Conservation (phyloP, 495 filamentous ascomycete species). For the Aspergillus haitiensis region DNA sequence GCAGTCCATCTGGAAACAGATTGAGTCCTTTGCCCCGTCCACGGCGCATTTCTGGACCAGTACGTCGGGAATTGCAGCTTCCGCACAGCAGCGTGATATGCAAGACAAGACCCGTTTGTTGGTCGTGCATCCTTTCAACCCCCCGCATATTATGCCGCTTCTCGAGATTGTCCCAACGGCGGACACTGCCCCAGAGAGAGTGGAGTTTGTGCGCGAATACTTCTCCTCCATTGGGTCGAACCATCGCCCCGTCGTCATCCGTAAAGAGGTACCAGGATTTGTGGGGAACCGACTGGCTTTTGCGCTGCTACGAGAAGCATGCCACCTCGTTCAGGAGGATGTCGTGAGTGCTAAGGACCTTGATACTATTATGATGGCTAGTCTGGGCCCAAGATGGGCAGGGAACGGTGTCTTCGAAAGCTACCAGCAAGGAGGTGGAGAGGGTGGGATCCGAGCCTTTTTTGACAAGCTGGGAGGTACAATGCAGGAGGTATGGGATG, state of each 20-base stretch:
- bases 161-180: conserved; percentile 58
- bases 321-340: conserved; percentile 48
- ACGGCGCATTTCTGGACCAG: conserved; percentile 55
- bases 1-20: conserved; percentile 49
- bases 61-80: conserved; percentile 58
- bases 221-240: conserved; percentile 47
- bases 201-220: conserved; percentile 49
- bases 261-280: conserved; percentile 56
- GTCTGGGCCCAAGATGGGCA: conserved; percentile 58
- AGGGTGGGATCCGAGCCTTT: conserved; percentile 54
- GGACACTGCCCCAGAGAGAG: conserved; percentile 35
- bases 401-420: conserved; percentile 60
- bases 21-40: conserved; percentile 39
- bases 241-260: conserved; percentile 50
- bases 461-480: conserved; percentile 58
- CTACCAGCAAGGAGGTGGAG: conserved; percentile 60
- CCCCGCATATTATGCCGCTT: conserved; percentile 62
- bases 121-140: conserved; percentile 63
- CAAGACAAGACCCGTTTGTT: conserved; percentile 47
- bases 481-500: conserved; percentile 55
- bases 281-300: conserved; percentile 53
- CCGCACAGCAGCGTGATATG: conserved; percentile 40
- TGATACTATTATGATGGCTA: conserved; percentile 47
- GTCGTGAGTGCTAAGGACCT: conserved; percentile 47
- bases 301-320: conserved; percentile 48